These are phyloP conservation scores for Cerioporus squamosus DNA, from an alignment of 1,284 basidiomycete genomes.

Conservation along the genomic window DNA sequence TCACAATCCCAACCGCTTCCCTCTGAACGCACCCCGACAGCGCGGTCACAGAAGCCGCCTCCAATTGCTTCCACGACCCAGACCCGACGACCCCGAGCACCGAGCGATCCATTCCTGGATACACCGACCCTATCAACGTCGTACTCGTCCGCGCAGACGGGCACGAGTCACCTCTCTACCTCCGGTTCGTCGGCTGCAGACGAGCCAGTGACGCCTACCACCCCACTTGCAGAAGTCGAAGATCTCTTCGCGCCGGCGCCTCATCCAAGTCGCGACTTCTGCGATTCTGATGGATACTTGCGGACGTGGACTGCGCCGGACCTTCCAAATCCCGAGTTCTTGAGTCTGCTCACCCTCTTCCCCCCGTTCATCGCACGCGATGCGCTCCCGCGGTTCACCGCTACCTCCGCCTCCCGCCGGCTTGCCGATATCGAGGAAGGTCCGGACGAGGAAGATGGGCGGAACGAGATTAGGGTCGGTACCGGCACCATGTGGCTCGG, in stretches of 20 bases:
- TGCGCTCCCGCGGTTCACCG: conserved; percentile 66
- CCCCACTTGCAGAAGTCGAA: conserved; percentile 40
- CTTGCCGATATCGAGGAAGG: conserved; percentile 67
- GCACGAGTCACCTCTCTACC: conserved; percentile 29
- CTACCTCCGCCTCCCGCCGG: conserved; percentile 34
- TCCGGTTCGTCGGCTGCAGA: conserved; percentile 39
- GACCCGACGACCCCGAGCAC: conserved; percentile 67
- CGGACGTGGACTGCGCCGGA: conserved; percentile 75
- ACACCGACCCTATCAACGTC: conserved; percentile 64
- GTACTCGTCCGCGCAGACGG: conserved; percentile 53
- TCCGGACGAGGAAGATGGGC: conserved; percentile 47
- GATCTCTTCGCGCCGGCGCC: conserved; percentile 38
- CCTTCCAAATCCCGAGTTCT: conserved; percentile 66
- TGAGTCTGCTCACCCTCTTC: conserved; percentile 66
- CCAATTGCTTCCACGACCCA: conserved; percentile 46
- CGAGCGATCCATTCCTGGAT: conserved; percentile 81
- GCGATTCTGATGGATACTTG: conserved; percentile 55
- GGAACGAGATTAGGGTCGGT: conserved; percentile 63
- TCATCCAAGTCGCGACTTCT: conserved; percentile 39
- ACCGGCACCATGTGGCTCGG: conserved; percentile 77
- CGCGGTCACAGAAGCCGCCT: conserved; percentile 38
- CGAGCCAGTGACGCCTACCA: conserved; percentile 44
- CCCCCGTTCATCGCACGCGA: conserved; percentile 69
- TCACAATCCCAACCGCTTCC: conserved; percentile 60
- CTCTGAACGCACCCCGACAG: conserved; percentile 38